These are phyloP conservation scores for Lasiosphaeria miniovina DNA, from an alignment of 495 filamentous ascomycete species.

Conservation along the genomic window DNA sequence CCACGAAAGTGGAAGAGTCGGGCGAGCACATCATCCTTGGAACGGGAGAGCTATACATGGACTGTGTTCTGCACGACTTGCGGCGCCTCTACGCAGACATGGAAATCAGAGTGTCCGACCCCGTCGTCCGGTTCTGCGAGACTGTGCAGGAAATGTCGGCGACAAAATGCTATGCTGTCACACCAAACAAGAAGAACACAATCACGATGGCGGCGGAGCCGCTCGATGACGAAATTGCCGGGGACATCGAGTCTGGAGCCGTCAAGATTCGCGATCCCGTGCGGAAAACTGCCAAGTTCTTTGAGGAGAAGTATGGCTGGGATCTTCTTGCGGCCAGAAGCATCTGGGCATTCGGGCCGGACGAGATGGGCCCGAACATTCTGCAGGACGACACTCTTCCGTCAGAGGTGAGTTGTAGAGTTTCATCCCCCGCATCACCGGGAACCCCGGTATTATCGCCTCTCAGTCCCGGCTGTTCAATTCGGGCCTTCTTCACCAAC, in stretches of 20 bases:
- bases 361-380: constrained; percentile 93
- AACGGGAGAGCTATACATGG: constrained; percentile 97
- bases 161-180: constrained; percentile 96
- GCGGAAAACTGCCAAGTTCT: constrained; percentile 91
- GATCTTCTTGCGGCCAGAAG: constrained; percentile 89
- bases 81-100: constrained; percentile 95
- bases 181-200: constrained; percentile 98
- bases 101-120: constrained; percentile 98
- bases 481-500: constrained; percentile 15
- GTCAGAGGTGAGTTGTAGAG: constrained; percentile 56
- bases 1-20: constrained; percentile 98
- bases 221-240: constrained; percentile 87
- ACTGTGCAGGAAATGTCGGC: constrained; percentile 97
- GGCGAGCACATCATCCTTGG: constrained; percentile 94
- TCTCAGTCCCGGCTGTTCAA: constrained; percentile 10
- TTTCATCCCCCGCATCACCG: constrained; percentile 17
- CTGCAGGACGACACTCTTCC: constrained; percentile 94
- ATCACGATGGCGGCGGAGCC: constrained; percentile 98
- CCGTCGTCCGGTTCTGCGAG: constrained; percentile 95
- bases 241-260: constrained; percentile 87
- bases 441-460: not conserved
- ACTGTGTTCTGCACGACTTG: constrained; percentile 94
- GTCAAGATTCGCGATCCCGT: constrained; percentile 92
- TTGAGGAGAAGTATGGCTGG: constrained; percentile 97
- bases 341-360: constrained; percentile 98